Base-by-base conservation (phyloP, 176 grass and related monocot species). In the Poa annua region DNA sequence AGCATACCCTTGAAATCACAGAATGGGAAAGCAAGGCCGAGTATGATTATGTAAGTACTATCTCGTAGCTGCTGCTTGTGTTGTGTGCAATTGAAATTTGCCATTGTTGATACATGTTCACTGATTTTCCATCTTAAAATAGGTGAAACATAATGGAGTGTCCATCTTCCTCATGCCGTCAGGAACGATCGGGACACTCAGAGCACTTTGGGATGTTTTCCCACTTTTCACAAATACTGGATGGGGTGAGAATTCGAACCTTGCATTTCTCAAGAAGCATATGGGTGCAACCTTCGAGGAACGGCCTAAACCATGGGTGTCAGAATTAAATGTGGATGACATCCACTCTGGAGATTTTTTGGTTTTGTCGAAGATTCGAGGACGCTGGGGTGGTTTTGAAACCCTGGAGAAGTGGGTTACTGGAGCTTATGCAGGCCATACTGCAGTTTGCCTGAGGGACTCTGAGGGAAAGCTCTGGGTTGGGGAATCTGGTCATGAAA, bases 341-440 rank as follows among this genome's bases (percentile, higher is more conserved):
- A 93, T 99, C 70, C 91, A 99, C 56, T 99, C 93, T 53, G 96
- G 96, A 25, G 96, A 99, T 79, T 93, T 99, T 50, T 85, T 99
- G 77, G 91, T 77, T 75, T 83, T 99, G 80, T 99, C 96, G 15
- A 99, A 99, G 71, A 94, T 99, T 50, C 91, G 93, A 83, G 96
- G 96, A 6, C 92, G 93, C 6, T 96, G 96, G 96, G 96, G 96
- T 64, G 96, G 93, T 83, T 99, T 99, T 21, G 93, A 99, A 85
- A 93, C 93, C 19, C 75, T 99, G 32, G 96, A 99, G 85, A 99
- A 99, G 83, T 99, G 96, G 96, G 93, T 99, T 63, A 99, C 93
- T 54, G 96, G 96, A 55, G 90, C 96, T 41, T 98, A 92, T 87
- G 96, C 96, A 39, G 96, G 96, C 38, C 96, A 98, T 68, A 92